Percentiles rank a stretch among this genome's conserved stretches.
Evolutionary conservation across 257 asterid genomes (phyloP).

Genomic region (Lithospermum erythrorhizon): DNA sequence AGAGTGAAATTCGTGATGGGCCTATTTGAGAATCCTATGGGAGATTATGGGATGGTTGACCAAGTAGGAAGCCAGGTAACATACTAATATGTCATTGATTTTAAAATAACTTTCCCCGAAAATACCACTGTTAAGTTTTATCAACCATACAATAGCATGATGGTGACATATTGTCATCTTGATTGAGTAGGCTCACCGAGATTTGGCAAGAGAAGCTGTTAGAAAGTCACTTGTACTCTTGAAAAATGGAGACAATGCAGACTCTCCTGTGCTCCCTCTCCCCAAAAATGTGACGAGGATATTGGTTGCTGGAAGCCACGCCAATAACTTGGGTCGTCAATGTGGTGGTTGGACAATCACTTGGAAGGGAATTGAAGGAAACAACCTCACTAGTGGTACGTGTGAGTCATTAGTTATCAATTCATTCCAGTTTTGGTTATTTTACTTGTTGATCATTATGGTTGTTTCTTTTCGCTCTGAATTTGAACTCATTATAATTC

Average conservation of each 20-base stretch:
- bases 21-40: constrained; percentile 49
- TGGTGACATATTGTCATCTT: too few species aligned
- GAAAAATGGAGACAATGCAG: constrained; percentile 15
- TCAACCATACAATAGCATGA: too few species aligned
- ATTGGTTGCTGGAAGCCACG: constrained; percentile 21
- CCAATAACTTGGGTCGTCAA: constrained; percentile 1
- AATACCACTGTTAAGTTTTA: too few species aligned
- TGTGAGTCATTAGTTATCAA: neutral
- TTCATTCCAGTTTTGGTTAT: neutral
- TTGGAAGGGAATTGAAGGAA: constrained; percentile 1
- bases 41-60: constrained; percentile 32
- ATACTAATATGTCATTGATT: too few species aligned
- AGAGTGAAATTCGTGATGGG: constrained; percentile 56
- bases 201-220: constrained; percentile 25
- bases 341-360: constrained; percentile 2
- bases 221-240: constrained; percentile 21
- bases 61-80: constrained; percentile 39
- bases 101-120: too few species aligned
- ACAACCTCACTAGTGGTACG: neutral
- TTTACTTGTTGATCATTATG: neutral
- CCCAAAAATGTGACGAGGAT: constrained; percentile 11
- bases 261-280: constrained; percentile 15
- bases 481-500: neutral
- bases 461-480: too few species aligned
- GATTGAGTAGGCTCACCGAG: constrained; percentile 3